phyloP scores from a whole-genome alignment of 257 asterid genomes.

The Solanum phureja region DNA sequence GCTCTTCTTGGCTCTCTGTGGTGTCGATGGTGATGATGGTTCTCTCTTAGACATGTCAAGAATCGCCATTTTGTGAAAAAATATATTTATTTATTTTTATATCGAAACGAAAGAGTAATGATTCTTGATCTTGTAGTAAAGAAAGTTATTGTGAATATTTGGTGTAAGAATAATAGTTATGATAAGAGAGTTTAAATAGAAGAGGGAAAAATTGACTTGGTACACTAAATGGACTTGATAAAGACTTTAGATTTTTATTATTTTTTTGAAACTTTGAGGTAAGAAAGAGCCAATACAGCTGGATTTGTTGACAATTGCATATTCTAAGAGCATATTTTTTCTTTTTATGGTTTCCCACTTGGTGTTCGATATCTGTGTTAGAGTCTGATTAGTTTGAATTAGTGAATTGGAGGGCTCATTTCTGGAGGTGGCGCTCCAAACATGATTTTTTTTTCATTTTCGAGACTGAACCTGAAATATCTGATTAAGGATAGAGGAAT shows the following conservation, averaged over 20 bases:
- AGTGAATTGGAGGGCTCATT: background rate
- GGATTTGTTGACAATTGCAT: background rate
- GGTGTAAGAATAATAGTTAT: background rate
- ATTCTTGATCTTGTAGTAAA: background rate
- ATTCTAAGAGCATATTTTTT: background rate
- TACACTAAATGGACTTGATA: background rate
- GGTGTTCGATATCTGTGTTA: background rate
- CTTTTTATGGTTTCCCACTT: background rate
- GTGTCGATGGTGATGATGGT: slow-evolving; percentile 13
- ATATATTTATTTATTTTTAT: background rate
- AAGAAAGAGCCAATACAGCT: background rate
- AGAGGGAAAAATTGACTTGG: background rate
- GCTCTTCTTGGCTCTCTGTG: slow-evolving; percentile 13
- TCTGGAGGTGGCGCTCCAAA: rapidly evolving
- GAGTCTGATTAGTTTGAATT: background rate
- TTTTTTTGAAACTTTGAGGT: background rate
- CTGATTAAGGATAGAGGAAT: rapidly evolving
- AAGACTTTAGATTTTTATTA: background rate
- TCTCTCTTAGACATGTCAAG: background rate
- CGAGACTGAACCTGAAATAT: rapidly evolving
- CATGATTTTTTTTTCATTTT: background rate
- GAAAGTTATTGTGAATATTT: background rate
- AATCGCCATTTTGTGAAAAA: background rate
- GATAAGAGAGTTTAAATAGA: background rate
- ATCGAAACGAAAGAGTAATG: background rate